Base-by-base conservation (phyloP, 345 rosid species). In the Cardamine occulta region DNA sequence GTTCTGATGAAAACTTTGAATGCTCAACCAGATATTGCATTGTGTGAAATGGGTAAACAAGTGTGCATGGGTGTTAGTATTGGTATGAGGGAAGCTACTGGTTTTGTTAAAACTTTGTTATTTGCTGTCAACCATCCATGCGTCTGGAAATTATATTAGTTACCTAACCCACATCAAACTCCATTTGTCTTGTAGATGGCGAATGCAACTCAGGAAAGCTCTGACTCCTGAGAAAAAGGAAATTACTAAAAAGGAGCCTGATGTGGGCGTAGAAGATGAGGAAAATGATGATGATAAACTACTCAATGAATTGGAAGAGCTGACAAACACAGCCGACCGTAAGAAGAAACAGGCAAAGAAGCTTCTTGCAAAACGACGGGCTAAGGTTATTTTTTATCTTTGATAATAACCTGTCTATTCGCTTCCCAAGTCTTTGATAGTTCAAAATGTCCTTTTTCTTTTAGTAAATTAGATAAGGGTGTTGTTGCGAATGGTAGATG, bases 241-340 rank as follows among this genome's bases (percentile, higher is more conserved):
- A 79, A 70, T 54, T 42, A 35, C 86, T 48, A 35, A 79, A 48
- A 69, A 73, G 65, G 79, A 76, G 15, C 73, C 76, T 55, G 85
- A 80, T 14, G 84, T 56, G 10, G 84, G 61, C 26, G 82, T 76
- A 40, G 85, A 87, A 44, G 81, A 70, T 44, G 85, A 83, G 60
- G 88, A 83, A 76, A 89, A 89, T 68, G 94, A 84, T 37, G 98
- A 95, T 79, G 97, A 92, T 81, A 92, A 70, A 75, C 79, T 90
- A 59, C 93, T 95, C 45, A 88, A 90, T 81, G 99, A 95, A 83
- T 88, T 95, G 93, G 99, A 92, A 73, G 97, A 95, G 79, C 73
- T 95, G 74, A 85, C 88, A 13, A 70, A 81, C 82, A 87, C 93
- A 66, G 84, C 80, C 83, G 98, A 90, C 29, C 86, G 78, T 62